Evolutionary conservation across 768 basidiomycete species (phyloP).

Genomic region (Infundibulicybe gibba): DNA sequence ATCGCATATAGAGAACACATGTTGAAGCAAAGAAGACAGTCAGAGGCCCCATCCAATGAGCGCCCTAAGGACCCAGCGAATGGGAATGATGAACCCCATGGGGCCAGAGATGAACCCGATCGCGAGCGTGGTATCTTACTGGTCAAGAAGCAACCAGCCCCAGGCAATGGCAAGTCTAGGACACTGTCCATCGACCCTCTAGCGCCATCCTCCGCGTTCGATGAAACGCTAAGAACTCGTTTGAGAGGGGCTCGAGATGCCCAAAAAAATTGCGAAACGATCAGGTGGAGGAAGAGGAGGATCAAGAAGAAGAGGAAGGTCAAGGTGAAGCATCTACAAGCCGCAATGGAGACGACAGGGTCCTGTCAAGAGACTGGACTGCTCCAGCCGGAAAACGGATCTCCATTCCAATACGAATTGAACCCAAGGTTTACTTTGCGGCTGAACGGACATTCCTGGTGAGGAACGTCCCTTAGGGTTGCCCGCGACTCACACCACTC

Average conservation of each 20-base stretch:
- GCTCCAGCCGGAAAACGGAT: slow-evolving; percentile 89
- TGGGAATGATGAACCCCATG: slow-evolving; percentile 20
- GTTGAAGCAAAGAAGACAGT: slow-evolving; percentile 46
- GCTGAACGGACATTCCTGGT: slow-evolving; percentile 93
- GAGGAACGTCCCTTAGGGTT: slow-evolving; percentile 27
- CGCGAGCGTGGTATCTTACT: not conserved
- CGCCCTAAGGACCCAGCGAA: not conserved
- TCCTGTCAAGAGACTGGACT: slow-evolving; percentile 63
- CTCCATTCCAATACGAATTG: slow-evolving; percentile 90
- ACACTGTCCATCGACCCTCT: slow-evolving; percentile 79
- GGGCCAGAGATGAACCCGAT: slow-evolving; percentile 24
- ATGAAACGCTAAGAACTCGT: slow-evolving; percentile 75
- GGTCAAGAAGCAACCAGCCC: slow-evolving; percentile 15
- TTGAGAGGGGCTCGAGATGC: slow-evolving; percentile 36
- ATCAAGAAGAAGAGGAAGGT: slow-evolving; percentile 24
- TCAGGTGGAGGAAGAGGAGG: slow-evolving; percentile 39
- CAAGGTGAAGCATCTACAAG: slow-evolving; percentile 19
- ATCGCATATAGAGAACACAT: slow-evolving; percentile 82
- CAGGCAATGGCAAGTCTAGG: slow-evolving; percentile 22
- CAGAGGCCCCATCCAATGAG: slow-evolving; percentile 21
- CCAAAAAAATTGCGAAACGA: slow-evolving; percentile 25
- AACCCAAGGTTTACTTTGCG: slow-evolving; percentile 98
- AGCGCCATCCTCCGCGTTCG: slow-evolving; percentile 79
- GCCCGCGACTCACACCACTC: slow-evolving; percentile 3
- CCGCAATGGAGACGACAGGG: slow-evolving; percentile 40